These are phyloP conservation scores for Pelargonium myrrhifolium DNA, from an alignment of 441 rosid species.

Conservation along the genomic window DNA sequence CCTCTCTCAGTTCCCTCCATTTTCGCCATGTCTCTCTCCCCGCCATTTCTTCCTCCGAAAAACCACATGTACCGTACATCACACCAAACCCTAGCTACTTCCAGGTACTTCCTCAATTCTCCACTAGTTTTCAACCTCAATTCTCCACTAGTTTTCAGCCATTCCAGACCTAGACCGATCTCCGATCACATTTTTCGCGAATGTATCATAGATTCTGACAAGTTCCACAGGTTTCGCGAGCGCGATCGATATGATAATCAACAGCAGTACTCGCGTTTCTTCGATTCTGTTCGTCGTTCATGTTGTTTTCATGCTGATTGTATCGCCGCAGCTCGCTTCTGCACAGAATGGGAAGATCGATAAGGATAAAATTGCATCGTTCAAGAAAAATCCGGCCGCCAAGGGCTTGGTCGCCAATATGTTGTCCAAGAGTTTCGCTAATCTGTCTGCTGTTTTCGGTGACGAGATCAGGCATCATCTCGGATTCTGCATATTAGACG, in stretches of 20 bases:
- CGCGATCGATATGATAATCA: neutral
- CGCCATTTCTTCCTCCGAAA: conserved; percentile 47
- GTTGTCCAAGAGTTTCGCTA: conserved; percentile 40
- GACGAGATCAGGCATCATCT: conserved; percentile 47
- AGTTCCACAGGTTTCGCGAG: conserved; percentile 3
- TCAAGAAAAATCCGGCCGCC: conserved; percentile 27
- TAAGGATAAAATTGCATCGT: neutral
- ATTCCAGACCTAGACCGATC: neutral
- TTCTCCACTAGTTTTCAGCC: too few relatives aligned
- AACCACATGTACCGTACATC: conserved; percentile 20
- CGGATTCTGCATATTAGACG: conserved; percentile 79
- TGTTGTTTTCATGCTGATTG: neutral
- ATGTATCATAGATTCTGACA: neutral
- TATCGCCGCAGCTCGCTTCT: neutral
- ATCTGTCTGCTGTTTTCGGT: conserved; percentile 48
- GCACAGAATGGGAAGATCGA: neutral
- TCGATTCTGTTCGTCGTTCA: conserved; percentile 1
- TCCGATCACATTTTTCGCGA: conserved; percentile 7
- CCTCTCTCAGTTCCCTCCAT: conserved; percentile 18
- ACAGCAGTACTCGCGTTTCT: neutral
- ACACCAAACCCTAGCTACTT: conserved; percentile 21
- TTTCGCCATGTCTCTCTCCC: conserved; percentile 52
- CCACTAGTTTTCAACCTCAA: conserved; percentile 1
- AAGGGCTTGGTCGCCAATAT: conserved; percentile 36
- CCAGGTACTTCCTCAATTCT: neutral